Percentiles rank a stretch among this genome's conserved stretches.
Evolutionary conservation across 257 asterid species (phyloP).

Genomic region (Ehretia macrophylla): DNA sequence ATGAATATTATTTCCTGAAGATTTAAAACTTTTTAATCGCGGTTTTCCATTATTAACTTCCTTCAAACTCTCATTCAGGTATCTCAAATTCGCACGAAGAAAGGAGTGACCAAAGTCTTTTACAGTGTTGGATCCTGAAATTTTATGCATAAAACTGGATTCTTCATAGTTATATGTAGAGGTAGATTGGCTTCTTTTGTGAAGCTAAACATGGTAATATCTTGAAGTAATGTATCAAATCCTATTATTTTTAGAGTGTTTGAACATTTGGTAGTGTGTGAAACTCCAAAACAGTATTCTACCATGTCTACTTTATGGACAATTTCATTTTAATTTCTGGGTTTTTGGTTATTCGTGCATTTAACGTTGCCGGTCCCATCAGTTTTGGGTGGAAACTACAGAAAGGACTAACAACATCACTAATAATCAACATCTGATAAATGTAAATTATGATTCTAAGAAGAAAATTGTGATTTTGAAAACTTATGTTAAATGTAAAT

Average conservation of each 20-base stretch:
- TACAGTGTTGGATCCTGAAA: constrained; percentile 35
- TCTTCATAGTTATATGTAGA: not conserved
- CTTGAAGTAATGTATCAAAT: not conserved
- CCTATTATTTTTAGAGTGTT: not conserved
- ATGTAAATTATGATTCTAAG: too few relatives aligned
- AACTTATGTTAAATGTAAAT: too few relatives aligned
- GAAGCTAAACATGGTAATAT: not conserved
- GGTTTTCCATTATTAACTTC: not conserved
- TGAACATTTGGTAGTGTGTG: not conserved
- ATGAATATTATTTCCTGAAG: not conserved
- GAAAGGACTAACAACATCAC: too few relatives aligned
- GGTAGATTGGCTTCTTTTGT: too few relatives aligned
- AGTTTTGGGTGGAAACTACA: too few relatives aligned
- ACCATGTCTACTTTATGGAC: not conserved
- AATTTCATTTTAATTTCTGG: too few relatives aligned
- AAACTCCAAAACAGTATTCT: not conserved
- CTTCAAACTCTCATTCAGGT: constrained; percentile 40
- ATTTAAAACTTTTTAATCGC: not conserved
- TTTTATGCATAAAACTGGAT: constrained; percentile 4
- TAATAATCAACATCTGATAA: too few relatives aligned
- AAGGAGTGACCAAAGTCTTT: constrained; percentile 55
- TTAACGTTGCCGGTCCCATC: too few relatives aligned
- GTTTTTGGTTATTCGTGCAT: too few relatives aligned
- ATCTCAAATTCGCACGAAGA: constrained; percentile 74
- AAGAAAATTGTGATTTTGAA: too few relatives aligned